These are phyloP conservation scores for Echinosophora koreensis DNA, from an alignment of 306 rosid genomes.

Conservation along the genomic window DNA sequence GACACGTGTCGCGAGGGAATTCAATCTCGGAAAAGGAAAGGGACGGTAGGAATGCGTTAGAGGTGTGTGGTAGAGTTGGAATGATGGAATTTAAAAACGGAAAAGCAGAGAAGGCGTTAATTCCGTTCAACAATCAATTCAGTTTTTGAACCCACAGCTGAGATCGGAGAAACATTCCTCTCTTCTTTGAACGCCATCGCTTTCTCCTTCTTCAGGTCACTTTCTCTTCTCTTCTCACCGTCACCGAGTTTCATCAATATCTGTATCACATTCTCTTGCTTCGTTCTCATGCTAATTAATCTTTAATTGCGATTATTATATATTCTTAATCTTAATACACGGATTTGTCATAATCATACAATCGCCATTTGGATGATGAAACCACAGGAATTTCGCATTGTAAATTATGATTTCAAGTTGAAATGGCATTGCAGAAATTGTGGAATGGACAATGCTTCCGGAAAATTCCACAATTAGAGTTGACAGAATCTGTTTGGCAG, in stretches of 20 bases:
- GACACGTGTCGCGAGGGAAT: conserved; percentile 56
- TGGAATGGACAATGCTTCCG: too few relatives aligned
- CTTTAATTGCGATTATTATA: background rate
- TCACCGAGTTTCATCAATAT: background rate
- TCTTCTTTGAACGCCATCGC: conserved; percentile 14
- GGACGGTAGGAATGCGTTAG: conserved; percentile 37
- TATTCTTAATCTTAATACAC: background rate
- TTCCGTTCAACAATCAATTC: conserved; percentile 1
- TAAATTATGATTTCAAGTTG: too few relatives aligned
- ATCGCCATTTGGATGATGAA: background rate
- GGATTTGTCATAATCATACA: background rate
- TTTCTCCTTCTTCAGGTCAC: conserved; percentile 50
- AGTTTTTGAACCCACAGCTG: conserved; percentile 50
- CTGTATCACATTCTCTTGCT: background rate
- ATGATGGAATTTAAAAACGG: conserved; percentile 39
- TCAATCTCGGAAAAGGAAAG: conserved; percentile 1
- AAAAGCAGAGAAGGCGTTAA: conserved; percentile 26
- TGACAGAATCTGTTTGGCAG: background rate
- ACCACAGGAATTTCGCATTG: background rate
- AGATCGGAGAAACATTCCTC: conserved; percentile 41
- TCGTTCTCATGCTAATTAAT: background rate
- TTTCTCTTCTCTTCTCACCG: background rate
- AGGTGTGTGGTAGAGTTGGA: too few relatives aligned
- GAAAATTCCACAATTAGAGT: too few relatives aligned
- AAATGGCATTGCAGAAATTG: too few relatives aligned